Conservation (phyloP, 768 basidiomycete species). For the Terana coerulea region DNA sequence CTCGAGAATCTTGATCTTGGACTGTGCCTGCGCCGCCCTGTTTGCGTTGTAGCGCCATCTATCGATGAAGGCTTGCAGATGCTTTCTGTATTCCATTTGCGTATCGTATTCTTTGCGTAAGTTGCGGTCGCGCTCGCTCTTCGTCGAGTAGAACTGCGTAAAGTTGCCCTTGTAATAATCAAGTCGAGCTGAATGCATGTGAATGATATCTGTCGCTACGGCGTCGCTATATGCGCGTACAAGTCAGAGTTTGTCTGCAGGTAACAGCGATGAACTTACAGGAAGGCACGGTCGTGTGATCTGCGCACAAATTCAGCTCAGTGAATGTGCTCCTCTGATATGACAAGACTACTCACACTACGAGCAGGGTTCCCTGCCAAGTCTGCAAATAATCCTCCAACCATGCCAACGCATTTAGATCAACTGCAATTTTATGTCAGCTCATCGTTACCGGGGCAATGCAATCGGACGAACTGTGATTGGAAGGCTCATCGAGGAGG, state of each 20-base stretch:
- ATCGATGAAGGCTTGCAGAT: constrained; percentile 97
- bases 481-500: constrained; percentile 91
- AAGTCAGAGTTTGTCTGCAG: neutral
- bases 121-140: constrained; percentile 90
- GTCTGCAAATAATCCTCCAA: constrained; percentile 96
- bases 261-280: constrained; percentile 41
- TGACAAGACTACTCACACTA: constrained; percentile 64
- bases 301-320: constrained; percentile 44
- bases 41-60: constrained; percentile 98
- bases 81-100: constrained; percentile 92
- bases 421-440: constrained; percentile 43
- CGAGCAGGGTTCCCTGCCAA: constrained; percentile 88
- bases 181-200: constrained; percentile 87
- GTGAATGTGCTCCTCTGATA: no score
- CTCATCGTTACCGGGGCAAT: neutral
- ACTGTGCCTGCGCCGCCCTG: constrained; percentile 51
- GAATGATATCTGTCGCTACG: constrained; percentile 97
- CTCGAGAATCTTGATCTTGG: constrained; percentile 67
- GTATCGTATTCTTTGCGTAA: constrained; percentile 93
- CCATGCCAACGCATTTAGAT: constrained; percentile 96
- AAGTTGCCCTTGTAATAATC: constrained; percentile 99
- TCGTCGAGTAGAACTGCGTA: constrained; percentile 97
- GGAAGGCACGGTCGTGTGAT: constrained; percentile 96
- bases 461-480: constrained; percentile 66
- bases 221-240: constrained; percentile 64